Evolutionary conservation across 108 stramenopile species (phyloP).

Genomic region (Cylindrotheca fusiformis): DNA sequence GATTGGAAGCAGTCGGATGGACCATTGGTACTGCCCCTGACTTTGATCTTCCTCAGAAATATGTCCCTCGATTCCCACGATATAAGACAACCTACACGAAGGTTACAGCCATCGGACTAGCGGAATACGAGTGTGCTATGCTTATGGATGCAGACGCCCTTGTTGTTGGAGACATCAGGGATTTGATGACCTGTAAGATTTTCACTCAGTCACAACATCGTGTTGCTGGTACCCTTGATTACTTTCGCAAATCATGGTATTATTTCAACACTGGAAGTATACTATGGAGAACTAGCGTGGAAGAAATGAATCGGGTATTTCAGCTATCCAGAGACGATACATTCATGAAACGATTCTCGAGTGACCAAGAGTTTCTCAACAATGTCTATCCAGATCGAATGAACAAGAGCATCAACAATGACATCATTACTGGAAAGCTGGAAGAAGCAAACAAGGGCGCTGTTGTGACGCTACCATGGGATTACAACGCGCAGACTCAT

Average conservation of each 20-base stretch:
- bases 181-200: conserved; percentile 26
- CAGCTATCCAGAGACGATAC: conserved; percentile 10
- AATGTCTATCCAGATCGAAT: conserved; percentile 34
- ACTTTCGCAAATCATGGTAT: conserved; percentile 19
- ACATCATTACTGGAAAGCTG: conserved; percentile 12
- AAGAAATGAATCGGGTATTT: conserved; percentile 37
- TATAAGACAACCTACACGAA: conserved; percentile 40
- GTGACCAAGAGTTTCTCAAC: conserved; percentile 37
- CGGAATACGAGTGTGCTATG: conserved; percentile 34
- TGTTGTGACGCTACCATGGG: conserved; percentile 27
- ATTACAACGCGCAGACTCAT: conserved; percentile 44
- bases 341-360: conserved; percentile 28
- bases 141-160: conserved; percentile 38
- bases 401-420: conserved; percentile 22
- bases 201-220: conserved; percentile 23
- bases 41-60: conserved; percentile 11
- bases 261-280: conserved; percentile 32
- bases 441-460: neutral
- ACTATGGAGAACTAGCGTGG: conserved; percentile 16
- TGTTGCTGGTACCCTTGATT: conserved; percentile 27
- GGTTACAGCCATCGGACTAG: conserved; percentile 28
- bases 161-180: conserved; percentile 23
- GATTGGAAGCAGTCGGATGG: conserved; percentile 37
- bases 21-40: conserved; percentile 31
- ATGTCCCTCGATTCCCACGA: conserved; percentile 23